These are phyloP conservation scores for Aspergillus sp. DNA, from an alignment of 2,329 filamentous ascomycete genomes.

Conservation along the genomic window DNA sequence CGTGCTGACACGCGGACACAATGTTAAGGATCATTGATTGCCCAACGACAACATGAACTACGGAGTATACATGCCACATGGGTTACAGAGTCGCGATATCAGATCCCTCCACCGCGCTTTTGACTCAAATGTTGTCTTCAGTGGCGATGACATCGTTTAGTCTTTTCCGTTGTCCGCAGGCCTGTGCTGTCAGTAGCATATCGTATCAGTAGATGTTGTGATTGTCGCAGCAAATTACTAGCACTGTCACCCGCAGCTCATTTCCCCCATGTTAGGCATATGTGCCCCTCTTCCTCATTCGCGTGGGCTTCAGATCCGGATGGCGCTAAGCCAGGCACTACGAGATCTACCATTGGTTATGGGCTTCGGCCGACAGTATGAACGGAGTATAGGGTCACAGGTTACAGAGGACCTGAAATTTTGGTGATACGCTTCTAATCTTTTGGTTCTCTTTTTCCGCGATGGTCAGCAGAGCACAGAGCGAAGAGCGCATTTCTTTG, in stretches of 20 bases:
- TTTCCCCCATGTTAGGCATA: neutral
- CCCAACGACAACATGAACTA: neutral
- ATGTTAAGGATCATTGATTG: neutral
- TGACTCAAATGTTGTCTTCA: neutral
- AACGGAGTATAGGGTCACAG: neutral
- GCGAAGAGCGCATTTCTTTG: neutral
- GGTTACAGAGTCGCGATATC: neutral
- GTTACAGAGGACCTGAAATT: neutral
- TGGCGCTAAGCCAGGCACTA: conserved; percentile 14
- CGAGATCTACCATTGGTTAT: conserved; percentile 3
- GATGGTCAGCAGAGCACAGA: too few relatives aligned
- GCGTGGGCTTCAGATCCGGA: conserved; percentile 17
- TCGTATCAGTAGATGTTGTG: neutral
- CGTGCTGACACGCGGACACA: neutral
- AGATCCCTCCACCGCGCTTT: neutral
- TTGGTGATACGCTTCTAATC: neutral
- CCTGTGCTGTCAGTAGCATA: neutral
- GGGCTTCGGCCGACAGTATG: too few relatives aligned
- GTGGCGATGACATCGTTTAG: conserved; percentile 15
- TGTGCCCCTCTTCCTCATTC: conserved; percentile 3
- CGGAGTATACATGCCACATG: neutral
- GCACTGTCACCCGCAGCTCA: conserved; percentile 3
- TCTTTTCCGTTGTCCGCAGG: neutral
- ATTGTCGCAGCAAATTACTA: neutral
- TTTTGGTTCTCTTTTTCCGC: neutral